Evolutionary conservation across 352 stramenopile species (phyloP).

Genomic region (Globisporangium cylindrosporum): DNA sequence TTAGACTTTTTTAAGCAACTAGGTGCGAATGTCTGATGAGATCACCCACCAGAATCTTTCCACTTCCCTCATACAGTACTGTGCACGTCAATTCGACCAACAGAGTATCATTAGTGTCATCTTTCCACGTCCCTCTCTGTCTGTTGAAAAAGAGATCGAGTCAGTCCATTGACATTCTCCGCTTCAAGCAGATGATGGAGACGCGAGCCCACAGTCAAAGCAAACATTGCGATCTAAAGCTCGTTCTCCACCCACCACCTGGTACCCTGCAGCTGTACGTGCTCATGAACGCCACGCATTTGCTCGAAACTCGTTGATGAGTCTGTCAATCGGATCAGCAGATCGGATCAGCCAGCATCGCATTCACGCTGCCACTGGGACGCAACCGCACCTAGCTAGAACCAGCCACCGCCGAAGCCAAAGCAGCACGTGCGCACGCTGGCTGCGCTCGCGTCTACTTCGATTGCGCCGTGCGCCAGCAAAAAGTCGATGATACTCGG

Average conservation of each 20-base stretch:
- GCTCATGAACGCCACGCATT: background rate
- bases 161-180: background rate
- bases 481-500: slow-evolving; percentile 20
- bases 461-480: slow-evolving; percentile 15
- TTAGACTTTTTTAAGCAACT: too few species aligned
- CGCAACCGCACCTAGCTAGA: background rate
- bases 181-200: background rate
- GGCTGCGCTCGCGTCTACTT: slow-evolving; percentile 12
- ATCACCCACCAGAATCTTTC: too few species aligned
- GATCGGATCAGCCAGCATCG: background rate
- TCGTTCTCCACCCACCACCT: background rate
- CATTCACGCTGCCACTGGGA: background rate
- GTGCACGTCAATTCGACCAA: too few species aligned
- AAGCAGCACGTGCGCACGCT: slow-evolving; percentile 18
- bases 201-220: background rate
- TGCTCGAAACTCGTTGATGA: background rate
- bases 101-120: too few species aligned
- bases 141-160: background rate
- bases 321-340: background rate
- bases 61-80: too few species aligned
- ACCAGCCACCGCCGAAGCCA: background rate
- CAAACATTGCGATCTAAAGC: background rate
- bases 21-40: too few species aligned
- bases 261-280: background rate
- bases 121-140: too few species aligned